Evolutionary conservation across 306 rosid genomes (phyloP).

Genomic region (Clitoria ternatea): DNA sequence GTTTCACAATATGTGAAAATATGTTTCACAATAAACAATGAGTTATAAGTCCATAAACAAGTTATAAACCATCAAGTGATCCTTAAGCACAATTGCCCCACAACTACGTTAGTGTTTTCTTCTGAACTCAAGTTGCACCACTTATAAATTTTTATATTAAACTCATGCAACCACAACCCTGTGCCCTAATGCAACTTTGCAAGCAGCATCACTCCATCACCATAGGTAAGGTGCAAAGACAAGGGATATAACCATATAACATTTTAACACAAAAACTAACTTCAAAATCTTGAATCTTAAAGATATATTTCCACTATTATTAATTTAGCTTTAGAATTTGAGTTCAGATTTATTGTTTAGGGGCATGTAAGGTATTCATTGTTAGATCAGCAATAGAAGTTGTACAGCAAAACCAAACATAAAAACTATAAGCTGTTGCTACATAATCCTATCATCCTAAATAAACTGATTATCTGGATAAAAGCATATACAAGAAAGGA

Average conservation of each 20-base stretch:
- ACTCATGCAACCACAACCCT: background rate
- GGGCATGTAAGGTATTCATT: background rate
- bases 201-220: background rate
- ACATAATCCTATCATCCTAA: background rate
- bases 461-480: background rate
- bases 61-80: background rate
- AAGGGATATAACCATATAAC: background rate
- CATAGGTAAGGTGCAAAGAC: background rate
- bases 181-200: background rate
- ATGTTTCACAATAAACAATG: background rate
- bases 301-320: background rate
- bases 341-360: background rate
- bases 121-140: background rate
- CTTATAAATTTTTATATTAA: background rate
- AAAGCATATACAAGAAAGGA: background rate
- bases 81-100: background rate
- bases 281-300: background rate
- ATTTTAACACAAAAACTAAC: background rate
- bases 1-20: background rate
- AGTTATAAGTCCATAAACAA: background rate
- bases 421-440: background rate
- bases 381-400: background rate
- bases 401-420: background rate
- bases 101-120: background rate
- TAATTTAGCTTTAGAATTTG: background rate